Conservation (phyloP, 495 filamentous ascomycete species). For the Aspergillus kassunensis region DNA sequence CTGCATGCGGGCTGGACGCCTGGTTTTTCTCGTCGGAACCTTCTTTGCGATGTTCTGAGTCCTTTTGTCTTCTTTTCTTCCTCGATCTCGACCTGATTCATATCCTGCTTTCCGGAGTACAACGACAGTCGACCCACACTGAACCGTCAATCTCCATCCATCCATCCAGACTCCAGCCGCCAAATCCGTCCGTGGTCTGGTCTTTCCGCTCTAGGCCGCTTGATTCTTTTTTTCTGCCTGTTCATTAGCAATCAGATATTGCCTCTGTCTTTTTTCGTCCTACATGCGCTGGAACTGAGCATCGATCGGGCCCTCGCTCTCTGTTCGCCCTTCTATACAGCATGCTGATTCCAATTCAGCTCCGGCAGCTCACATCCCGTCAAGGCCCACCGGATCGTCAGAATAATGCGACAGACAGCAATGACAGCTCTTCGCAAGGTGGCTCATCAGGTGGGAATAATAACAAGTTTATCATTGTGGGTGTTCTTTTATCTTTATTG, state of each 20-base stretch:
- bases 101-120: not conserved
- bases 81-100: not conserved
- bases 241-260: not conserved
- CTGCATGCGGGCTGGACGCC: conserved; percentile 1
- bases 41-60: not conserved
- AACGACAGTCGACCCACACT: conserved; percentile 10
- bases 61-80: not conserved
- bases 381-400: conserved; percentile 4
- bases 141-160: conserved; percentile 9
- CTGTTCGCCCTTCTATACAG: conserved; percentile 9
- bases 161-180: too few relatives aligned
- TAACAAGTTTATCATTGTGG: conserved; percentile 21
- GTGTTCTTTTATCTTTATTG: not conserved
- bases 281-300: conserved; percentile 15
- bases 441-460: conserved; percentile 2
- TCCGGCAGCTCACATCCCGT: conserved; percentile 16
- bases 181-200: conserved; percentile 14
- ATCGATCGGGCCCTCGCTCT: conserved; percentile 8
- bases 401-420: not conserved
- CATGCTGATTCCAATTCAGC: conserved; percentile 21
- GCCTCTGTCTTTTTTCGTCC: not conserved
- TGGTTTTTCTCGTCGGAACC: not conserved
- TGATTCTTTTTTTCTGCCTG: conserved; percentile 1
- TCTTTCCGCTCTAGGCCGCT: conserved; percentile 9
- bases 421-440: not conserved